phyloP scores from a whole-genome alignment of 2,329 filamentous ascomycete species.

The Cladophialophora psammophila region DNA sequence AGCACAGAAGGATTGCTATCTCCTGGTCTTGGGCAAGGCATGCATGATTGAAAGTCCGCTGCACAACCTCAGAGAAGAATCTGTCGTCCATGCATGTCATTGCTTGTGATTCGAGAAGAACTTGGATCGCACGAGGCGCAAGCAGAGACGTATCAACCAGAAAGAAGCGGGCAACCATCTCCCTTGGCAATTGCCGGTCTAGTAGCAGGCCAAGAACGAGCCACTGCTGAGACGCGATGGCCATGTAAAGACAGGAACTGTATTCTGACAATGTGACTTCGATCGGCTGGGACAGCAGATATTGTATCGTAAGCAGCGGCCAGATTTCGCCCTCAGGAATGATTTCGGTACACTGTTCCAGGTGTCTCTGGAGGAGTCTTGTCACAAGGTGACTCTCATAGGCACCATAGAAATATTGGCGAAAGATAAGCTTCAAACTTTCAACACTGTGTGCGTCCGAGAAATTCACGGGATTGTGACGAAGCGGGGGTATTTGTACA shows the following conservation, averaged over 20 bases:
- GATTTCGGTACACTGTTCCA: constrained; percentile 14
- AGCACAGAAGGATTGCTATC: constrained; percentile 12
- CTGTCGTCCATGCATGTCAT: constrained; percentile 17
- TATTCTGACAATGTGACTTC: constrained; percentile 11
- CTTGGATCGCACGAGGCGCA: constrained; percentile 12
- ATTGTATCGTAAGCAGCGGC: constrained; percentile 15
- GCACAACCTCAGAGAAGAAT: constrained; percentile 10
- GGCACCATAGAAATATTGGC: constrained; percentile 3
- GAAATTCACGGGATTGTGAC: neutral
- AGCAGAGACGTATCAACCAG: constrained; percentile 16
- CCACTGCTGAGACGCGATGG: constrained; percentile 16
- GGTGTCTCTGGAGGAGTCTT: constrained; percentile 17
- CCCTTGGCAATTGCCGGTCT: constrained; percentile 10
- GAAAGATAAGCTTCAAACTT: constrained; percentile 12
- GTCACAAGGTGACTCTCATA: constrained; percentile 15
- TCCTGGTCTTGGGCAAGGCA: constrained; percentile 14
- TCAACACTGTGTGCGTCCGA: constrained; percentile 11
- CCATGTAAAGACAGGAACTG: constrained; percentile 12
- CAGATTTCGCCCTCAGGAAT: constrained; percentile 9
- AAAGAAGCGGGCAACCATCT: constrained; percentile 13
- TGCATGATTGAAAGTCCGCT: constrained; percentile 22
- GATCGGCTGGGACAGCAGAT: constrained; percentile 17
- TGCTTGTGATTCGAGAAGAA: constrained; percentile 15
- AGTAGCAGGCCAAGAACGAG: constrained; percentile 14
- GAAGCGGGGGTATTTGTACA: constrained; percentile 4